phyloP scores from a whole-genome alignment of 2,329 filamentous ascomycete genomes.

The Zasmidium cellare region DNA sequence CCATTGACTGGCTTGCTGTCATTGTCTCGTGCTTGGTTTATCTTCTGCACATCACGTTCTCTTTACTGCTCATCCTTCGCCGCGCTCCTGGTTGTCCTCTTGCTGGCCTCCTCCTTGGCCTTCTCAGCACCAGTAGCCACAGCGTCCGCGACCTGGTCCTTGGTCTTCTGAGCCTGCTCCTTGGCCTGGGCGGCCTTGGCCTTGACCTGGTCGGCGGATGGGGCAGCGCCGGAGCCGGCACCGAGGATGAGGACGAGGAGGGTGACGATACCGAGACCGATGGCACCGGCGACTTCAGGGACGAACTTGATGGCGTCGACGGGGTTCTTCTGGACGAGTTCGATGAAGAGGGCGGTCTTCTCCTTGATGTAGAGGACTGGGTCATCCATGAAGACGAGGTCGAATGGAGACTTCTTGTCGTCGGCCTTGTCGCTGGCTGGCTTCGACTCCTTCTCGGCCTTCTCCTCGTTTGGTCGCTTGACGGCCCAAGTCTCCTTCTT shows the following conservation, averaged over 20 bases:
- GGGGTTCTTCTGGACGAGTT: slow-evolving; percentile 79
- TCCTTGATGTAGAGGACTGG: slow-evolving; percentile 84
- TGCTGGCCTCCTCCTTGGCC: slow-evolving; percentile 69
- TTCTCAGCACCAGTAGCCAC: slow-evolving; percentile 66
- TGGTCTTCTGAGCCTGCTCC: slow-evolving; percentile 63
- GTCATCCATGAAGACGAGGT: slow-evolving; percentile 88
- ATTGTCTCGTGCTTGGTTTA: neutral
- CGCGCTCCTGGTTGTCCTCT: slow-evolving; percentile 38
- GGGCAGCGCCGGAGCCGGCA: slow-evolving; percentile 60
- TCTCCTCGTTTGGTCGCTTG: slow-evolving; percentile 82
- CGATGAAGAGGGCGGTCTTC: slow-evolving; percentile 90
- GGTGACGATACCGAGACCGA: slow-evolving; percentile 69
- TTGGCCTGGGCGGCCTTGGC: slow-evolving; percentile 75
- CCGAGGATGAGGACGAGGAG: slow-evolving; percentile 70
- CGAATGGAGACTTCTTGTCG: slow-evolving; percentile 67
- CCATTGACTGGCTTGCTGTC: neutral
- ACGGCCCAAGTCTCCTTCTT: slow-evolving; percentile 85
- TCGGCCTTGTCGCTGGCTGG: slow-evolving; percentile 64
- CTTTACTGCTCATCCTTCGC: slow-evolving; percentile 15
- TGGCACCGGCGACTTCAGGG: slow-evolving; percentile 82
- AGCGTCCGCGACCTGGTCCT: slow-evolving; percentile 70
- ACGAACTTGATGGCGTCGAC: slow-evolving; percentile 83
- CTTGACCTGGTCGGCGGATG: slow-evolving; percentile 67
- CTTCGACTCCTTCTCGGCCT: slow-evolving; percentile 77
- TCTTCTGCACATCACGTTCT: neutral